A percentile compares a stretch with the other conserved stretches of the same genome.
phyloP scores from a whole-genome alignment of 108 stramenopile genomes.

The Skeletonema menzelii region DNA sequence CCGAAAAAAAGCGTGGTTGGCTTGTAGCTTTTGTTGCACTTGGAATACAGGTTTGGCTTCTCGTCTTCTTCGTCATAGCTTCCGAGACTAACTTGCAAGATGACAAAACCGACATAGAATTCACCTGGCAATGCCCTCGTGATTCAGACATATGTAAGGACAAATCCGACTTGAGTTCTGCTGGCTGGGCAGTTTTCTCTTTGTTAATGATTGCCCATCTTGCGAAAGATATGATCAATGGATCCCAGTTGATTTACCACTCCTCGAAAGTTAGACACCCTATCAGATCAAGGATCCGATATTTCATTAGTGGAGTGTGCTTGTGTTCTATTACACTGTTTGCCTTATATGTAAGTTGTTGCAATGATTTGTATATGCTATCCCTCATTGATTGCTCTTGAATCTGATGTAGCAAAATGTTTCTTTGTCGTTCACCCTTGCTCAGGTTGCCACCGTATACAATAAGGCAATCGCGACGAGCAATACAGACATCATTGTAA shows the following conservation, averaged over 20 bases:
- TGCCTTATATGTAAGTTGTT: not conserved
- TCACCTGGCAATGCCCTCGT: constrained; percentile 6
- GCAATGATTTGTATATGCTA: not conserved
- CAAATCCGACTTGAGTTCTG: not conserved
- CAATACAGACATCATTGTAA: not conserved
- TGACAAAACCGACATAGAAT: not conserved
- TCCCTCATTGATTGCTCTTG: no score
- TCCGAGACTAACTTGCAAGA: not conserved
- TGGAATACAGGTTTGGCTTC: not conserved
- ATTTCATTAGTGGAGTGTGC: not conserved
- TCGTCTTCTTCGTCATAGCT: constrained; percentile 10
- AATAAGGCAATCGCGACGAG: not conserved
- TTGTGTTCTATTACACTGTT: not conserved
- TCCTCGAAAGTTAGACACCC: not conserved
- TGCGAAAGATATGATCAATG: not conserved
- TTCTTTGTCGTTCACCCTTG: no score
- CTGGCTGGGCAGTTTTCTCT: not conserved
- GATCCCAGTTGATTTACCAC: not conserved
- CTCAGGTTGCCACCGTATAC: not conserved
- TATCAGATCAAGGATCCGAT: not conserved
- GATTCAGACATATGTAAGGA: not conserved
- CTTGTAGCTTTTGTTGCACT: no score
- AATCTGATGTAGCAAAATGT: no score
- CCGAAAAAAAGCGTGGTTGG: no score
- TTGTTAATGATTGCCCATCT: not conserved